Conservation (phyloP, 306 rosid species). For the Glycine tomentella region DNA sequence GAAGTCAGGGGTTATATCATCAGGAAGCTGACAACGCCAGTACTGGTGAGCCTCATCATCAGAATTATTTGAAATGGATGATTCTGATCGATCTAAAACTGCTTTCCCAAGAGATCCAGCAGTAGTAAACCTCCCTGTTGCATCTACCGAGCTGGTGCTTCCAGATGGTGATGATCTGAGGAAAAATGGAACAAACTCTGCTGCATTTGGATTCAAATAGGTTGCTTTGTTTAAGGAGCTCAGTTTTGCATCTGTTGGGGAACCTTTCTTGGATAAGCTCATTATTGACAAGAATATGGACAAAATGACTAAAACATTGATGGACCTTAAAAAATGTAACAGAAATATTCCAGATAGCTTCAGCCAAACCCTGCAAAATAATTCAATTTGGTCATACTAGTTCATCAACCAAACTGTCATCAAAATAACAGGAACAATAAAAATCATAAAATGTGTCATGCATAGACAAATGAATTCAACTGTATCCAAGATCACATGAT, state of each 20-base stretch:
- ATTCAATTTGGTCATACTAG: conserved; percentile 23
- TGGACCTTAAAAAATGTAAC: conserved; percentile 1
- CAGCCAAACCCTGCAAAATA: conserved; percentile 86
- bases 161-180: conserved; percentile 80
- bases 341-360: conserved; percentile 52
- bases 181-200: conserved; percentile 86
- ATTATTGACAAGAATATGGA: conserved; percentile 65
- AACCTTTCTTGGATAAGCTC: conserved; percentile 81
- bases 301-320: conserved; percentile 39
- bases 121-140: conserved; percentile 52
- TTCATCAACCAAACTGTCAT: conserved; percentile 16
- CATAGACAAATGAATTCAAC: conserved; percentile 23
- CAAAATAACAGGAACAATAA: conserved; percentile 1
- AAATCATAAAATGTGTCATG: not conserved
- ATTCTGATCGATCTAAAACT: conserved; percentile 82
- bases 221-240: conserved; percentile 65
- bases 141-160: conserved; percentile 66
- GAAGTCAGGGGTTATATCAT: conserved; percentile 97
- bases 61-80: conserved; percentile 80
- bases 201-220: conserved; percentile 91
- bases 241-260: conserved; percentile 58
- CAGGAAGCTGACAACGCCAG: conserved; percentile 98
- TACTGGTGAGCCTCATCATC: conserved; percentile 93
- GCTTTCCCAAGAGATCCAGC: conserved; percentile 80
- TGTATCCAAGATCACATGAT: not conserved